Base-by-base conservation (phyloP, 1,284 basidiomycete genomes). In the Ceratobasidium papillatum region DNA sequence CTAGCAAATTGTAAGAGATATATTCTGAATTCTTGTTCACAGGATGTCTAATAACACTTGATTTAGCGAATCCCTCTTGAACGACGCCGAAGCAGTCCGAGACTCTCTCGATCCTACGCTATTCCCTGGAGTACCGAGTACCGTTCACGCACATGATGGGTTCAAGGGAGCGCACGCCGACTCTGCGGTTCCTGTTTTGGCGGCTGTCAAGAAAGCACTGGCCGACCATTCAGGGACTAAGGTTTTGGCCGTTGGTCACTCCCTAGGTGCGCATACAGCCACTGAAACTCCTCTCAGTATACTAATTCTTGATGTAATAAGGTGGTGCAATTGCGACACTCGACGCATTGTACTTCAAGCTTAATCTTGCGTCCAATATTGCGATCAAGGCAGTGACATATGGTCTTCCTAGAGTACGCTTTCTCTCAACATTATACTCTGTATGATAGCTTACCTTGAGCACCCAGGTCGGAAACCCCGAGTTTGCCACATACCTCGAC, bases 311-410 rank as follows among this genome's bases (percentile, higher is more conserved):
- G 12, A 58, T n/a, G 77, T 76, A 27, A 66, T 8, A n/a, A 72
- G 84, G 84, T 17, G 89, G 84, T 27, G 88, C 88, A 0, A 80
- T 90, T 62, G 81, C 88, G 2, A 82, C 89, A 1, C 80, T 91
- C n/a, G 85, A 86, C 77, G 80, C 84, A 0, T 61, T 76, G 19
- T 76, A 75, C 43, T 62, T 77, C 34, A 76, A 65, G 43, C 49
- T 76, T 34, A 71, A 76, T 32, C 51, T 77, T 8, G 74, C 77
- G 5, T 72, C 76, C 2, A 78, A 73, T 4, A 30, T 75, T 27
- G 56, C 74, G 3, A 65, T 75, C 41, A 76, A 76, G 27, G 54
- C 62, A 11, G 74, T 76, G n/a, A 76, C 74, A 22, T 61, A 58
- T 30, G 76, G 76, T 27, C 66, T 56, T 34, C 76, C 76, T 3